A percentile compares a stretch with the other conserved stretches of the same genome.
These are phyloP conservation scores for Suhomyces yuchorum DNA, from an alignment of 1,139 yeast genomes.

Conservation along the genomic window DNA sequence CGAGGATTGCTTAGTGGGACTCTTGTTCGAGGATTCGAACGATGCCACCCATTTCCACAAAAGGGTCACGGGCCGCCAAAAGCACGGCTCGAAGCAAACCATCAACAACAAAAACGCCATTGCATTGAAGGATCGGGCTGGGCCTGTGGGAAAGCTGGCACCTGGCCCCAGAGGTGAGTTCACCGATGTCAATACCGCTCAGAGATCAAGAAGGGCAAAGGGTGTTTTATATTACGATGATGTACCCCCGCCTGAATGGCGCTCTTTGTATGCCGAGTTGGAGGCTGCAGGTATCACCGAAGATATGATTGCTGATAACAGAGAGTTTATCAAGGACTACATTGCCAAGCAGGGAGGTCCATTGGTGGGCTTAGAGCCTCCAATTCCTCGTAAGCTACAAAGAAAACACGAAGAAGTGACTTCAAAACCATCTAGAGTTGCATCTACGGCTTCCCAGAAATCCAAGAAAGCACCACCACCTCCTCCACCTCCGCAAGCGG, in stretches of 20 bases:
- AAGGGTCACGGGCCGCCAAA: constrained; percentile 71
- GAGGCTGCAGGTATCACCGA: constrained; percentile 81
- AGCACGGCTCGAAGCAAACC: constrained; percentile 85
- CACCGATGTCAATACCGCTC: constrained; percentile 52
- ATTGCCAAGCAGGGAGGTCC: constrained; percentile 81
- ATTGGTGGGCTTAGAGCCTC: constrained; percentile 82
- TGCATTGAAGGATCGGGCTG: constrained; percentile 61
- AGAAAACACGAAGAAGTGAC: constrained; percentile 12
- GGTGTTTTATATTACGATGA: constrained; percentile 74
- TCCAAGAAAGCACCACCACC: constrained; percentile 50
- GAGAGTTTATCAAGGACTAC: constrained; percentile 78
- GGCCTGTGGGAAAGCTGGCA: constrained; percentile 32
- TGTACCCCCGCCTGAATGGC: constrained; percentile 86
- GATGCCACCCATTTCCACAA: constrained; percentile 88
- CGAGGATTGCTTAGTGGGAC: constrained; percentile 88
- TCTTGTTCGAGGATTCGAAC: constrained; percentile 81
- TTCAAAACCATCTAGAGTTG: constrained; percentile 11
- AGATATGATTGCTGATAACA: constrained; percentile 86
- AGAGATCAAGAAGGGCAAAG: constrained; percentile 55
- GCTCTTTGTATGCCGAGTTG: constrained; percentile 70
- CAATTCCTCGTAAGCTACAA: constrained; percentile 66
- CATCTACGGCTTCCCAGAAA: constrained; percentile 17
- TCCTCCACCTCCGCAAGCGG: constrained; percentile 37
- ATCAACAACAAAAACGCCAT: constrained; percentile 84
- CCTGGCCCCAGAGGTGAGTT: constrained; percentile 79